Evolutionary conservation across 2,329 filamentous ascomycete genomes (phyloP).

Genomic region (Fusarium verticillioides): DNA sequence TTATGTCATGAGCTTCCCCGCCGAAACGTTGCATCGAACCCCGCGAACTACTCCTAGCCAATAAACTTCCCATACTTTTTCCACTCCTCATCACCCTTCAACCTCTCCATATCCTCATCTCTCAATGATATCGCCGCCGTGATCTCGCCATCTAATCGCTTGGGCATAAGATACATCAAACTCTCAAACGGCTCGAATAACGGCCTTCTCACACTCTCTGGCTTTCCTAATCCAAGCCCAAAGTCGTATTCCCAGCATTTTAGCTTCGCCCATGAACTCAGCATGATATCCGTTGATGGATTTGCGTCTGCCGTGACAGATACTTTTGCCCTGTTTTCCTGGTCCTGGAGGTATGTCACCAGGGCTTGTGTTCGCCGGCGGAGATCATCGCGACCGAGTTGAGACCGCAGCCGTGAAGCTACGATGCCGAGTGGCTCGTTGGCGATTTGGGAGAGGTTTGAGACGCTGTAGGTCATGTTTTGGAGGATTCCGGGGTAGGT

Average conservation of each 20-base stretch:
- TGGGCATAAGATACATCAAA: conserved; percentile 63
- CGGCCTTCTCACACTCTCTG: conserved; percentile 60
- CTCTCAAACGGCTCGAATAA: conserved; percentile 58
- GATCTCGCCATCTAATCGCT: conserved; percentile 55
- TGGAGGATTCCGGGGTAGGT: conserved; percentile 61
- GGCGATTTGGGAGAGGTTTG: conserved; percentile 45
- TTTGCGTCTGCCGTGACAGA: conserved; percentile 52
- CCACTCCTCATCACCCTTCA: conserved; percentile 58
- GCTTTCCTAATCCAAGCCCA: conserved; percentile 56
- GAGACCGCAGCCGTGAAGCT: conserved; percentile 53
- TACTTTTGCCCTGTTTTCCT: conserved; percentile 50
- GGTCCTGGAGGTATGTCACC: conserved; percentile 52
- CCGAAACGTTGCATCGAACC: background rate
- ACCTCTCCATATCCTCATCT: conserved; percentile 58
- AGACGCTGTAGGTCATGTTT: conserved; percentile 57
- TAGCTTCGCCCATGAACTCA: conserved; percentile 66
- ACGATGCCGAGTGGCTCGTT: conserved; percentile 48
- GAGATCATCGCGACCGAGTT: conserved; percentile 52
- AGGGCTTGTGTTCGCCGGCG: conserved; percentile 52
- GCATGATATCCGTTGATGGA: conserved; percentile 56
- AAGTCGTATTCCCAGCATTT: conserved; percentile 60
- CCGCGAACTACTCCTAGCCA: conserved; percentile 4
- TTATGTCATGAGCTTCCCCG: background rate
- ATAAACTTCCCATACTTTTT: conserved; percentile 23
- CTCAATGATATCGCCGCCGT: conserved; percentile 57